Evolutionary conservation across 2,329 filamentous ascomycete species (phyloP).

Genomic region (Colletotrichum echinochloae): DNA sequence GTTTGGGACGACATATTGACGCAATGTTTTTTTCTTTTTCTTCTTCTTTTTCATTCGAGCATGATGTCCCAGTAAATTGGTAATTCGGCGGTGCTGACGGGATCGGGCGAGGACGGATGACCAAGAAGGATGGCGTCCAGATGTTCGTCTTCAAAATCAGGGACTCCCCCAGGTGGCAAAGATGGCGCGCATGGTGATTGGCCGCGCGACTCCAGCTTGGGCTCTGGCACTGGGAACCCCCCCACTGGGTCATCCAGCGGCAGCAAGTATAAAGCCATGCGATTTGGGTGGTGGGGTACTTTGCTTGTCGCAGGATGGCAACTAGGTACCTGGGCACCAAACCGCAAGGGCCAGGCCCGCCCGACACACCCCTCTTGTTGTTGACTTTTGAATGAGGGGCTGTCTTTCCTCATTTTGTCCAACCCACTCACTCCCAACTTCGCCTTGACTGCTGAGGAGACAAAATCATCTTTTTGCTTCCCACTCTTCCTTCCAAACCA

Average conservation of each 20-base stretch:
- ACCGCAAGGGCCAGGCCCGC: constrained; percentile 40
- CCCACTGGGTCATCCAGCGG: constrained; percentile 20
- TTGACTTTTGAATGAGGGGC: constrained; percentile 43
- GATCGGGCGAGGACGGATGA: constrained; percentile 22
- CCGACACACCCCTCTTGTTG: constrained; percentile 41
- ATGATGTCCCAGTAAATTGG: constrained; percentile 7
- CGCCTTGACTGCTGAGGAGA: constrained; percentile 36
- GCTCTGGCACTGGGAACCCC: constrained; percentile 25
- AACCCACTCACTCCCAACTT: constrained; percentile 42
- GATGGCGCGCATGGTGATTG: constrained; percentile 27
- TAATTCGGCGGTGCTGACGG: constrained; percentile 26
- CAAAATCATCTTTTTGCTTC: constrained; percentile 37
- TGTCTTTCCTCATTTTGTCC: constrained; percentile 41
- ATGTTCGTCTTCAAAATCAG: constrained; percentile 14
- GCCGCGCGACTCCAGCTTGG: constrained; percentile 31
- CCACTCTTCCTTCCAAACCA: constrained; percentile 31
- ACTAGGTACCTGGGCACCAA: constrained; percentile 37
- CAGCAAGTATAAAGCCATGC: constrained; percentile 6
- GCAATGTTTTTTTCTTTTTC: neutral
- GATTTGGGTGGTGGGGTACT: constrained; percentile 21
- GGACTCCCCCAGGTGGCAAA: constrained; percentile 37
- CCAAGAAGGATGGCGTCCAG: constrained; percentile 25
- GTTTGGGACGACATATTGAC: too few relatives aligned
- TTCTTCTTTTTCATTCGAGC: too few relatives aligned
- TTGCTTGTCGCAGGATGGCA: constrained; percentile 17